Evolutionary conservation across 495 filamentous ascomycete species (phyloP).

Genomic region (Tuber borchii): DNA sequence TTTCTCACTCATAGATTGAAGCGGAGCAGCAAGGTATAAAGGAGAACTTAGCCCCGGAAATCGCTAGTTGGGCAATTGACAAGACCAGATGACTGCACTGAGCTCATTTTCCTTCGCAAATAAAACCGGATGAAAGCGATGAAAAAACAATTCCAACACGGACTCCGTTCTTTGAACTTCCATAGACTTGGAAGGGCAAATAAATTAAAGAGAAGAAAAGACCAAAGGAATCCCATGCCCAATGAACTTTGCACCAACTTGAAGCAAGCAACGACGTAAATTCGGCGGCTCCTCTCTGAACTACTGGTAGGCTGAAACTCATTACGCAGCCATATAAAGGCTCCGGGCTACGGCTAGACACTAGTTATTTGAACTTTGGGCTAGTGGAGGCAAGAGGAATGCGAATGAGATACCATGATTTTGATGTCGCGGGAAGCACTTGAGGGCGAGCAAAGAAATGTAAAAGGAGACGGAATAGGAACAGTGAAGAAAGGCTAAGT

Average conservation of each 20-base stretch:
- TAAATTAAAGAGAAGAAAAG: not conserved
- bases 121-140: not conserved
- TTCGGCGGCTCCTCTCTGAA: not conserved
- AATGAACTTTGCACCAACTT: not conserved
- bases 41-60: not conserved
- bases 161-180: not conserved
- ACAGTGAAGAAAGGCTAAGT: not conserved
- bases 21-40: not conserved
- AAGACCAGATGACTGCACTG: not conserved
- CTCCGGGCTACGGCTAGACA: not conserved
- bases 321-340: not conserved
- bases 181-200: not conserved
- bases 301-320: not conserved
- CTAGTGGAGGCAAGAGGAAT: not conserved
- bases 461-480: conserved; percentile 11
- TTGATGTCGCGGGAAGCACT: not conserved
- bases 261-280: not conserved
- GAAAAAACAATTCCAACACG: not conserved
- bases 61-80: not conserved
- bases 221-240: not conserved
- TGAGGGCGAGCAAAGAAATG: conserved; percentile 5
- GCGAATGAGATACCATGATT: not conserved
- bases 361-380: conserved; percentile 3
- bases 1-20: not conserved
- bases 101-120: not conserved